Percentiles rank a stretch among this genome's conserved stretches.
Evolutionary conservation across 352 stramenopile species (phyloP).

Genomic region (Phytophthora meadii): DNA sequence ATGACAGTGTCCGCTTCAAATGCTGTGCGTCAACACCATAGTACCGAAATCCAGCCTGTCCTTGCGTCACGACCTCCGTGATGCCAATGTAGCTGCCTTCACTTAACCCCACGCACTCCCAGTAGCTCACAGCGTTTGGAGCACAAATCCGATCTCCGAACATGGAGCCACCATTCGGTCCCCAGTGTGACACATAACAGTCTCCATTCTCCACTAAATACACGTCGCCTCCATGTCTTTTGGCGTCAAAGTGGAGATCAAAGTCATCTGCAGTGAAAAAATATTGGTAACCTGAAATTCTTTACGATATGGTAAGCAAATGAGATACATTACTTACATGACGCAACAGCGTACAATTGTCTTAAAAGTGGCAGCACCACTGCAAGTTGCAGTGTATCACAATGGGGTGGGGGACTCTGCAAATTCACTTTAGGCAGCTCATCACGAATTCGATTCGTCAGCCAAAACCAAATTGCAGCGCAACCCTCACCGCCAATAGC

Average conservation of each 20-base stretch:
- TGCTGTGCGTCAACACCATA: conserved; percentile 53
- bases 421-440: conserved; percentile 38
- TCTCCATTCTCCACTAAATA: conserved; percentile 49
- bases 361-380: conserved; percentile 55
- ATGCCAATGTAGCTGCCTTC: conserved; percentile 69
- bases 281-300: not conserved
- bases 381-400: conserved; percentile 38
- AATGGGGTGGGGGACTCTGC: conserved; percentile 24
- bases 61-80: conserved; percentile 41
- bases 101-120: conserved; percentile 69
- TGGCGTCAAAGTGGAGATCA: conserved; percentile 54
- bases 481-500: conserved; percentile 27
- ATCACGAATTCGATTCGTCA: conserved; percentile 37
- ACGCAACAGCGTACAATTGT: conserved; percentile 56
- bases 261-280: conserved; percentile 43
- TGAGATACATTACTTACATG: conserved; percentile 41
- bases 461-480: conserved; percentile 52
- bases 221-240: conserved; percentile 50
- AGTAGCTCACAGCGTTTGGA: conserved; percentile 61
- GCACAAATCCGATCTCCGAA: conserved; percentile 57
- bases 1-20: conserved; percentile 50
- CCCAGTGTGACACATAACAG: conserved; percentile 52
- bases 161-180: conserved; percentile 49
- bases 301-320: no score
- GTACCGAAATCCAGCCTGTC: conserved; percentile 44